Percentiles rank a stretch among this genome's conserved stretches.
Conservation (phyloP, 2,329 filamentous ascomycete species). For the Diaporthe sp. region DNA sequence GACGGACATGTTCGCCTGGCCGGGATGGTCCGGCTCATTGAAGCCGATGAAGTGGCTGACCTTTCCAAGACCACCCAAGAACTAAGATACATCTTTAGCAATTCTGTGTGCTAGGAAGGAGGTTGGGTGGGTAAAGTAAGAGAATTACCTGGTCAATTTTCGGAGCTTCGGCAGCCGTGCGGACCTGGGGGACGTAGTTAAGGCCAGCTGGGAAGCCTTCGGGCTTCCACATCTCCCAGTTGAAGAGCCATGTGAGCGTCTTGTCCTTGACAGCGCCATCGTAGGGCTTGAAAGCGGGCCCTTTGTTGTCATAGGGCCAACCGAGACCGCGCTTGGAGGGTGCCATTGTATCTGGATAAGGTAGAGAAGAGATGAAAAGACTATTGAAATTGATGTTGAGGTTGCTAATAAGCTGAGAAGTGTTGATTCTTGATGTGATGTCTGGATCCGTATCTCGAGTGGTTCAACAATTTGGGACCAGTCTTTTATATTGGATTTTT, state of each 20-base stretch:
- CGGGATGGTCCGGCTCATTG: conserved; percentile 35
- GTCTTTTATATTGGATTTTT: neutral
- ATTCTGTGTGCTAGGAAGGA: neutral
- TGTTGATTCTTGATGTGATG: neutral
- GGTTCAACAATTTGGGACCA: neutral
- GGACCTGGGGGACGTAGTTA: conserved; percentile 34
- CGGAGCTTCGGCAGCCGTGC: conserved; percentile 29
- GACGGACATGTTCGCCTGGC: conserved; percentile 31
- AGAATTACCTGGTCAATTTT: conserved; percentile 33
- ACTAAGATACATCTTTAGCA: conserved; percentile 3
- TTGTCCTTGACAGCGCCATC: conserved; percentile 18
- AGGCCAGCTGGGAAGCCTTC: conserved; percentile 31
- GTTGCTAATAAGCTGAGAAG: neutral
- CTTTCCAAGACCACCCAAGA: conserved; percentile 26
- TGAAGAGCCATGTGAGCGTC: conserved; percentile 35
- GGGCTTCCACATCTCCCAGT: conserved; percentile 40
- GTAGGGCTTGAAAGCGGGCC: conserved; percentile 27
- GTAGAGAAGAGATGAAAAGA: neutral
- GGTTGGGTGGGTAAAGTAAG: neutral
- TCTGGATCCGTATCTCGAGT: neutral
- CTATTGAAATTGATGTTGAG: neutral
- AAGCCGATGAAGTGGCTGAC: conserved; percentile 37
- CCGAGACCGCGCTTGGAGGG: conserved; percentile 38
- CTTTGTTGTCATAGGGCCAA: conserved; percentile 34
- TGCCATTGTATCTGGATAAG: conserved; percentile 10